Conservation (phyloP, 1,139 yeast genomes). For the Magnusiomyces sp. region DNA sequence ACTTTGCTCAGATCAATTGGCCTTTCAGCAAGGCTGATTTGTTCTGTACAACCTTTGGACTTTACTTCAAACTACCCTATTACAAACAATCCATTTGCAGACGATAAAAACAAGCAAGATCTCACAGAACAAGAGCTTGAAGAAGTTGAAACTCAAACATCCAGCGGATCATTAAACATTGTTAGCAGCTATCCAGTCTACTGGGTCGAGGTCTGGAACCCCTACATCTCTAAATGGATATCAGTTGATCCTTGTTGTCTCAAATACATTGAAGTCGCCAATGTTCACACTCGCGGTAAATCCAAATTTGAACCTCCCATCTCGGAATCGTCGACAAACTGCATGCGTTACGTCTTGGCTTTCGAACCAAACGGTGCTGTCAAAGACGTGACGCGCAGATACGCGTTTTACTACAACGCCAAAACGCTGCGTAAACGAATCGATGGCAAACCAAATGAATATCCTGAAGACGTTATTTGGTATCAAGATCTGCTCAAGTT, state of each 20-base stretch:
- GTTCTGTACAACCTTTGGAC: constrained; percentile 87
- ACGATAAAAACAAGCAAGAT: constrained; percentile 12
- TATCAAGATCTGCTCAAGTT: constrained; percentile 34
- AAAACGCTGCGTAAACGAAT: constrained; percentile 68
- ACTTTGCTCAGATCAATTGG: constrained; percentile 64
- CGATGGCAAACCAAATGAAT: constrained; percentile 34
- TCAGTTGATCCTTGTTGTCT: constrained; percentile 72
- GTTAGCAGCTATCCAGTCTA: constrained; percentile 52
- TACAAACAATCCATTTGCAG: constrained; percentile 1
- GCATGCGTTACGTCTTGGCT: constrained; percentile 66
- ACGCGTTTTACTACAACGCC: constrained; percentile 62
- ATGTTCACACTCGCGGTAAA: constrained; percentile 35
- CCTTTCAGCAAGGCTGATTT: constrained; percentile 63
- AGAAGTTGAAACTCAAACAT: background rate
- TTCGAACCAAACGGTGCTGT: constrained; percentile 58
- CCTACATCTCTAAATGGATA: constrained; percentile 63
- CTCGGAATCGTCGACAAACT: constrained; percentile 45
- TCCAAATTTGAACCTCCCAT: constrained; percentile 73
- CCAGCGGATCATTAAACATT: constrained; percentile 25
- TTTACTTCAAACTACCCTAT: constrained; percentile 42
- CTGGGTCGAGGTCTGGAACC: constrained; percentile 95
- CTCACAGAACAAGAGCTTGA: background rate
- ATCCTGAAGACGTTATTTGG: constrained; percentile 50
- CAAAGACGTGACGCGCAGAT: constrained; percentile 79
- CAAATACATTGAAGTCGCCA: constrained; percentile 53